These are phyloP conservation scores for Przewalskia tangutica DNA, from an alignment of 257 asterid genomes.

Conservation along the genomic window DNA sequence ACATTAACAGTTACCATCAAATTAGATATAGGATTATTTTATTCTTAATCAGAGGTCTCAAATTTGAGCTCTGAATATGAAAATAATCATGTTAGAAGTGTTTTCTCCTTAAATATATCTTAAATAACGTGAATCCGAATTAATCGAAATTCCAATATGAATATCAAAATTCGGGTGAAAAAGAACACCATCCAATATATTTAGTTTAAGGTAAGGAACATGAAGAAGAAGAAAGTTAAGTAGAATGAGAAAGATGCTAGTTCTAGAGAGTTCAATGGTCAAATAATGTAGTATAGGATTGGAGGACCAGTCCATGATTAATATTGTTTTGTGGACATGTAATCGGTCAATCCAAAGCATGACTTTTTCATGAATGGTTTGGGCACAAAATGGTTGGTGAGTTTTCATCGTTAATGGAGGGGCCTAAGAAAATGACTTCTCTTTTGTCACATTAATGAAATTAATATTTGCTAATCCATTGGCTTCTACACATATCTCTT, in stretches of 20 bases:
- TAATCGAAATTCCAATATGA: not conserved
- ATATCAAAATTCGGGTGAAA: no score
- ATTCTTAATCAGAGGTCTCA: not conserved
- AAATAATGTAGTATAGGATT: not conserved
- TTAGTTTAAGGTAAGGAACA: not conserved
- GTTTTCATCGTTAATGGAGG: not conserved
- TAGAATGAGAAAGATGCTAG: not conserved
- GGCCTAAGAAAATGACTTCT: not conserved
- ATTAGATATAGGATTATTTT: not conserved
- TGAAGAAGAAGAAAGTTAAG: not conserved
- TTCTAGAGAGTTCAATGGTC: not conserved
- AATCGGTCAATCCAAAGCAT: conserved; percentile 1
- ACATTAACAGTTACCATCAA: no score
- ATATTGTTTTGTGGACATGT: not conserved
- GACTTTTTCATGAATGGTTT: conserved; percentile 15
- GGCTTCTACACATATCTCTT: not conserved
- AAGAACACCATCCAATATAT: not conserved
- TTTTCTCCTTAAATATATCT: not conserved
- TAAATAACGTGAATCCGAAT: not conserved
- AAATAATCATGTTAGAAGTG: not conserved
- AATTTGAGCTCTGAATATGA: no score
- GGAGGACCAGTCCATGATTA: not conserved
- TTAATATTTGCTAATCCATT: not conserved
- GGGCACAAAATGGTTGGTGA: conserved; percentile 3
- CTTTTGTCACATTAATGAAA: not conserved